Conservation (phyloP, 495 filamentous ascomycete species). For the Monascus purpureus region DNA sequence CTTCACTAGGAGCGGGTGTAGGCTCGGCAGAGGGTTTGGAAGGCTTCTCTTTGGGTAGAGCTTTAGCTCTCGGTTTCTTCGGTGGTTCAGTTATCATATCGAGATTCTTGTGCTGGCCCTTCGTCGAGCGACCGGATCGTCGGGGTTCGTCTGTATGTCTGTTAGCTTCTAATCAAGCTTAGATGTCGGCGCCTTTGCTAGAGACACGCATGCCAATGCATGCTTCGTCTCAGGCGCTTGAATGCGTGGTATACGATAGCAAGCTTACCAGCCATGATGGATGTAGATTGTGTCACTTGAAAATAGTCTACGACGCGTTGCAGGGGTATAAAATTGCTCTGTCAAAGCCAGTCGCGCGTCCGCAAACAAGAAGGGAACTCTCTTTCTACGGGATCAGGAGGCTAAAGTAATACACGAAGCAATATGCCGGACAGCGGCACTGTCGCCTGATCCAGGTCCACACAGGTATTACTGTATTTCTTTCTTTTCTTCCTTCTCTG, state of each 20-base stretch:
- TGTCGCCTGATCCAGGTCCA: constrained; percentile 13
- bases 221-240: too few relatives aligned
- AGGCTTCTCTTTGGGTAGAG: constrained; percentile 37
- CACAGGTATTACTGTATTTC: constrained; percentile 24
- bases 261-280: constrained; percentile 35
- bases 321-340: constrained; percentile 7
- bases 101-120: constrained; percentile 84
- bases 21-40: constrained; percentile 34
- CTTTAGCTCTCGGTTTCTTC: constrained; percentile 50
- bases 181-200: too few relatives aligned
- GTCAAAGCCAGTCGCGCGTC: constrained; percentile 12
- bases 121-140: constrained; percentile 87
- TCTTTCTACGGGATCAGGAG: constrained; percentile 31
- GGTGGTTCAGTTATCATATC: constrained; percentile 50
- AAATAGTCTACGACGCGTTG: constrained; percentile 27
- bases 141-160: constrained; percentile 59
- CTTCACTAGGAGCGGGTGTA: constrained; percentile 43
- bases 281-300: constrained; percentile 10
- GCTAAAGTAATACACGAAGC: constrained; percentile 31
- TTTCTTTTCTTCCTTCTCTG: constrained; percentile 8
- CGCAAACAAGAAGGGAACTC: constrained; percentile 13
- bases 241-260: constrained; percentile 17
- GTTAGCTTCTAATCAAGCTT: constrained; percentile 17
- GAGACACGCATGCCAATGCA: constrained; percentile 3
- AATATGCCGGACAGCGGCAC: constrained; percentile 17